Percentiles rank a stretch among this genome's conserved stretches.
phyloP scores from a whole-genome alignment of 345 rosid species.

The Boechera retrofracta region DNA sequence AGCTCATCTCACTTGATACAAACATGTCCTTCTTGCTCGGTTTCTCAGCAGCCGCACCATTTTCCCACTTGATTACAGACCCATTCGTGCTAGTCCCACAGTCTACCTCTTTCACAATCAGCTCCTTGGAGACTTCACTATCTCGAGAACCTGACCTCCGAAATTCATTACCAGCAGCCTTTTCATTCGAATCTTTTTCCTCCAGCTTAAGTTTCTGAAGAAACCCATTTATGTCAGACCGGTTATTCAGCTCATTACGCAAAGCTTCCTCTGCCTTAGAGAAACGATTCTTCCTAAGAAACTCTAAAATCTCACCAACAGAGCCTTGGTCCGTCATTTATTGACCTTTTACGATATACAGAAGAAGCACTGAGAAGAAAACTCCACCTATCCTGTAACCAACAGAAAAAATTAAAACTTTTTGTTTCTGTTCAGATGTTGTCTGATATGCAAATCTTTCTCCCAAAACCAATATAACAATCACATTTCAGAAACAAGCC shows the following conservation, averaged over 20 bases:
- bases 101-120: conserved; percentile 89
- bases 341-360: conserved; percentile 42
- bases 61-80: conserved; percentile 65
- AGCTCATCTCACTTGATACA: conserved; percentile 52
- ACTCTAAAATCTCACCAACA: conserved; percentile 79
- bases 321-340: conserved; percentile 70
- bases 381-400: conserved; percentile 50
- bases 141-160: conserved; percentile 53
- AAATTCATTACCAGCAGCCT: conserved; percentile 36
- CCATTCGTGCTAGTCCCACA: conserved; percentile 71
- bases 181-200: conserved; percentile 56
- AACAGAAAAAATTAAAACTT: conserved; percentile 11
- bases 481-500: conserved; percentile 35
- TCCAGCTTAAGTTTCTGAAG: conserved; percentile 66
- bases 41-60: conserved; percentile 52
- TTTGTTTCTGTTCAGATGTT: background rate
- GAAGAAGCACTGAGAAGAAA: conserved; percentile 41
- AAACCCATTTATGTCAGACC: conserved; percentile 76
- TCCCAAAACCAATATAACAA: conserved; percentile 11
- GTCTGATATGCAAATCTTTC: conserved; percentile 23
- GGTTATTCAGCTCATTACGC: conserved; percentile 75
- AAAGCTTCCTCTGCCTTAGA: conserved; percentile 95
- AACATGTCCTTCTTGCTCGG: conserved; percentile 51
- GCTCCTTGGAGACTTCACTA: conserved; percentile 72
- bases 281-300: conserved; percentile 75